A percentile compares a stretch with the other conserved stretches of the same genome.
Evolutionary conservation across 495 filamentous ascomycete species (phyloP).

Genomic region (Talaromyces adpressus): DNA sequence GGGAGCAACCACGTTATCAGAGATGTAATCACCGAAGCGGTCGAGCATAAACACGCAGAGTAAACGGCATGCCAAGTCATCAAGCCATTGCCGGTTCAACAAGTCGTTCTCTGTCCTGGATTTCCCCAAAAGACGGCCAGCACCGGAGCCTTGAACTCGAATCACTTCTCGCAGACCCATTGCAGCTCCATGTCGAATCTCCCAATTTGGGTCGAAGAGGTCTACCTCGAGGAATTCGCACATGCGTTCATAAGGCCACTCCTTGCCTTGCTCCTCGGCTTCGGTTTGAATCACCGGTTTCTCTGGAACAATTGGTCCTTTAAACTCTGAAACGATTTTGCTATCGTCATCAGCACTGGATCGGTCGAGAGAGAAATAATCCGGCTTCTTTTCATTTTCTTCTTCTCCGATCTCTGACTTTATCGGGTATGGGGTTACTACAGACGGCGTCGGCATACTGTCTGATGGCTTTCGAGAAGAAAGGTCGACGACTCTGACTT

Average conservation of each 20-base stretch:
- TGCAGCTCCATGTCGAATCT: conserved; percentile 93
- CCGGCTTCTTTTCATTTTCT: conserved; percentile 42
- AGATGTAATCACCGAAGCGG: conserved; percentile 94
- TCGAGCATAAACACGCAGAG: conserved; percentile 96
- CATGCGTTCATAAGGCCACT: conserved; percentile 90
- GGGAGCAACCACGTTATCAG: conserved; percentile 91
- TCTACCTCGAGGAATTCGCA: conserved; percentile 91
- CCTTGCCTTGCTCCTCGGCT: conserved; percentile 66
- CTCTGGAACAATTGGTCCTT: conserved; percentile 61
- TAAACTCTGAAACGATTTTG: conserved; percentile 94
- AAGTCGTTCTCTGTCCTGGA: conserved; percentile 65
- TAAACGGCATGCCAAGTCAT: conserved; percentile 86
- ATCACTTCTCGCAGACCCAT: conserved; percentile 92
- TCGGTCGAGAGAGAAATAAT: conserved; percentile 85
- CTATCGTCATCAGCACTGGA: conserved; percentile 73
- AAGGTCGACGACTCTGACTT: conserved; percentile 85
- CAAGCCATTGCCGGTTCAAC: conserved; percentile 77
- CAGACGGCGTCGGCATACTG: conserved; percentile 52
- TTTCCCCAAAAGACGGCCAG: conserved; percentile 71
- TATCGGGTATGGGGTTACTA: conserved; percentile 61
- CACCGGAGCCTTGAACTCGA: conserved; percentile 83
- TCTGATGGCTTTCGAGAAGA: conserved; percentile 65
- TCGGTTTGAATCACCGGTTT: conserved; percentile 57
- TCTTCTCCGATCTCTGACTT: conserved; percentile 55
- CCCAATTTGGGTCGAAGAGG: conserved; percentile 90